Conservation (phyloP, 1,139 yeast genomes). For the Hemisphaericaspora lyxosophila region DNA sequence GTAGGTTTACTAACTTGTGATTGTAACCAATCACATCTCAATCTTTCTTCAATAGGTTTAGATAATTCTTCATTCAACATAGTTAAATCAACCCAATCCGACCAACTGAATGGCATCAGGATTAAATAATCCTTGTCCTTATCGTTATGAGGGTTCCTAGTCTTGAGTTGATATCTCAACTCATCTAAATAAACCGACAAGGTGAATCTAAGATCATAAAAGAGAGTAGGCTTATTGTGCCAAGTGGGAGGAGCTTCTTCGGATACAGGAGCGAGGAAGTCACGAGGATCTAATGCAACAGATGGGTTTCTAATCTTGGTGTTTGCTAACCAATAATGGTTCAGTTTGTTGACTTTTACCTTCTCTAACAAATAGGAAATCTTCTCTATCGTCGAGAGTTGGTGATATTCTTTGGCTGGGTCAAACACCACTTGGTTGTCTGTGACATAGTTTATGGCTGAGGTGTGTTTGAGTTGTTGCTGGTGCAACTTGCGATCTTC, state of each 20-base stretch:
- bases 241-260: constrained; percentile 13
- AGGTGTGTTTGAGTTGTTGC: constrained; percentile 22
- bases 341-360: constrained; percentile 22
- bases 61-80: constrained; percentile 42
- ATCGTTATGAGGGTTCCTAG: constrained; percentile 19
- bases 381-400: constrained; percentile 22
- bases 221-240: constrained; percentile 18
- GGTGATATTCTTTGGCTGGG: constrained; percentile 17
- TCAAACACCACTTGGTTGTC: constrained; percentile 24
- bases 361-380: constrained; percentile 23
- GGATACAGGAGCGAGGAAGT: constrained; percentile 21
- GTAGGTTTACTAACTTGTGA: constrained; percentile 24
- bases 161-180: constrained; percentile 16
- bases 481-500: constrained; percentile 21
- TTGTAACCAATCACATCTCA: constrained; percentile 32
- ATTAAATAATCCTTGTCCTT: constrained; percentile 18
- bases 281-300: constrained; percentile 20
- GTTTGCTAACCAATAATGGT: constrained; percentile 31
- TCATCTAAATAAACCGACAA: constrained; percentile 24
- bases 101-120: constrained; percentile 37
- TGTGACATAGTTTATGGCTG: constrained; percentile 19
- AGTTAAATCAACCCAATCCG: constrained; percentile 31
- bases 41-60: constrained; percentile 35
- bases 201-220: constrained; percentile 28
- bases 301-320: constrained; percentile 24